phyloP scores from a whole-genome alignment of 78 protist species.

The slime mould (Dictyostelium discoideum) region dicty_2.7 NC_007091.3:817501-818000 shows the following conservation, averaged over 20 bases:
- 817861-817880: neutral
- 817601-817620: slow-evolving; percentile 31
- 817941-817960: neutral
- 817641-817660: slow-evolving; percentile 42
- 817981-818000: slow-evolving; percentile 6
- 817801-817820: slow-evolving; percentile 1
- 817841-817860: neutral
- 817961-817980: slow-evolving; percentile 20
- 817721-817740: slow-evolving; percentile 6
- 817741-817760: slow-evolving; percentile 1
- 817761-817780: neutral
- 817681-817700: neutral
- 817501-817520: slow-evolving; percentile 6
- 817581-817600: no score
- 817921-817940: neutral
- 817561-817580: no score
- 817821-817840: neutral
- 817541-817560: neutral
- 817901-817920: neutral
- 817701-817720: slow-evolving; percentile 18
- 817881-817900: neutral
- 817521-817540: slow-evolving; percentile 40
- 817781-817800: slow-evolving; percentile 57
- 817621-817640: slow-evolving; percentile 5
- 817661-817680: slow-evolving; percentile 47